Evolutionary conservation across 2,329 filamentous ascomycete species (phyloP).

Genomic region (Fusarium sp.): DNA sequence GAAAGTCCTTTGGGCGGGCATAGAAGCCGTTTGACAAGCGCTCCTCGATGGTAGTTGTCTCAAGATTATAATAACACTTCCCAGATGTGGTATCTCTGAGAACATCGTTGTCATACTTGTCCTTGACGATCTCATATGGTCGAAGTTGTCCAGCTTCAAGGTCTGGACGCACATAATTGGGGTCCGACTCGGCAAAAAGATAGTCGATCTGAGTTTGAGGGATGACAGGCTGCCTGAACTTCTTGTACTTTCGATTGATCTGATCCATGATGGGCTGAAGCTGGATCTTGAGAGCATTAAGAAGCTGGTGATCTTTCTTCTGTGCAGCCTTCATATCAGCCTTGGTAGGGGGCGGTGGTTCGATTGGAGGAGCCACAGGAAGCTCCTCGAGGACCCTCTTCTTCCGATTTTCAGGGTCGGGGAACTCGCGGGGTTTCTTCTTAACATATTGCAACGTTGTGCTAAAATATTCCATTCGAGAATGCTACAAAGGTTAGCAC

Average conservation of each 20-base stretch:
- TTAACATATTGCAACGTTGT: conserved; percentile 78
- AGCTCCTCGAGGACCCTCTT: conserved; percentile 83
- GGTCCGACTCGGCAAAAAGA: conserved; percentile 84
- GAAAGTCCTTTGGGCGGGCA: conserved; percentile 86
- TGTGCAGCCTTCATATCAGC: conserved; percentile 83
- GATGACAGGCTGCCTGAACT: conserved; percentile 84
- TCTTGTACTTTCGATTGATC: conserved; percentile 88
- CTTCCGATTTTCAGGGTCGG: conserved; percentile 85
- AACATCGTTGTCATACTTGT: conserved; percentile 80
- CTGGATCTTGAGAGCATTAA: conserved; percentile 88
- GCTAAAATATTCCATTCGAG: conserved; percentile 82
- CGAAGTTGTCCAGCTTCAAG: conserved; percentile 65
- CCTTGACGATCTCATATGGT: conserved; percentile 81
- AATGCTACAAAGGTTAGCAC: conserved; percentile 49
- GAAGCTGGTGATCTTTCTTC: conserved; percentile 81
- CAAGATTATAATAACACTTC: conserved; percentile 95
- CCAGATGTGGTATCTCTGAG: conserved; percentile 77
- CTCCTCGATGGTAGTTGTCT: conserved; percentile 92
- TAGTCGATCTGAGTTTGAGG: conserved; percentile 79
- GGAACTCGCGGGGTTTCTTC: conserved; percentile 85
- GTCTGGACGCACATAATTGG: conserved; percentile 70
- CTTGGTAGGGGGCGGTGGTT: conserved; percentile 74
- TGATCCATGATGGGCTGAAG: conserved; percentile 98
- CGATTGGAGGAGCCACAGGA: conserved; percentile 76
- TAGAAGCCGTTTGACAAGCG: conserved; percentile 98